Evolutionary conservation across 139 green algal genomes (phyloP), one percentile per base, ranked within the genome.

Genomic region (Coelastrella sp.): DNA sequence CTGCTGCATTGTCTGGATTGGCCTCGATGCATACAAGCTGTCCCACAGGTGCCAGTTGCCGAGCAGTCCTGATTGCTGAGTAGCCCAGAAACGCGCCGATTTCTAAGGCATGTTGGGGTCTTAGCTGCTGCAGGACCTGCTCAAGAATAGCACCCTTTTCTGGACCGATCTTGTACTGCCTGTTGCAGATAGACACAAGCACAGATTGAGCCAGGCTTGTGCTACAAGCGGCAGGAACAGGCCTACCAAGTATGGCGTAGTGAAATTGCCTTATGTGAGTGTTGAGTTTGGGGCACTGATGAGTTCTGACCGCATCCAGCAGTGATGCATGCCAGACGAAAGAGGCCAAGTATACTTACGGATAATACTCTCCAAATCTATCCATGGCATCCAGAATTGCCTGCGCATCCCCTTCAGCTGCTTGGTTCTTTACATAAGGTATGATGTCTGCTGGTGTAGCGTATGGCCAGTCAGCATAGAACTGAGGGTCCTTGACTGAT

Each of bases 51-150:
- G 48, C 38, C 32, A 87, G 23, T 1, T 63, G 34, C 57, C 71
- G 59, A 19, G 83, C 83, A 13, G 57, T 87, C 30, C 72, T 74
- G 72, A 87, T 69, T 15, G 83, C 83, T 9, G 57, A 78, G 60
- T 87, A 87, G 27, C 83, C 83, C 2, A 87, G 41, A 27, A 87
- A 87, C n/a, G 83, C 83, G 57, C 83, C 83, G 3, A 87, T 35
- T 48, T 87, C 83, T 17, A 87, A 59, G 2, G 75, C 72, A 4
- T 32, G 71, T 19, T 30, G 9, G 2, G 59, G 71, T 40, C 48
- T 34, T 27, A 35, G 13, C 4, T 76, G 38, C 57, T 68, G 51
- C 59, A 87, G 37, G 2, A 66, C 37, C 6, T 37, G 30, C 83
- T 87, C 83, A 34, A 87, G 40, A 35, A 87, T 51, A 1, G 35